phyloP scores from a whole-genome alignment of 371 early-diverging fungal species.

The Cokeromyces recurvatus region DNA sequence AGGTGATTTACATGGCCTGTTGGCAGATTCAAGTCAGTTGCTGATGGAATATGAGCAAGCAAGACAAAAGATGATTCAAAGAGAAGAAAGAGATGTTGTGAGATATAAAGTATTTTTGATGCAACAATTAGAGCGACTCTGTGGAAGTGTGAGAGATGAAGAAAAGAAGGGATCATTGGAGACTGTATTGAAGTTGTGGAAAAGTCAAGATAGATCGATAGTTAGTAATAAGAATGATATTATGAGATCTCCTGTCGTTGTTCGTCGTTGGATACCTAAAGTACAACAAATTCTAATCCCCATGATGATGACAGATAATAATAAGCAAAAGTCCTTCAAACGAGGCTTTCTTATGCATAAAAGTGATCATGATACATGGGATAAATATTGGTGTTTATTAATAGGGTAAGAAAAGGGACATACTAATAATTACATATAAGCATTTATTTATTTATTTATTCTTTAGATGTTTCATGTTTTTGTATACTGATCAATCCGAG shows the following conservation, averaged over 20 bases:
- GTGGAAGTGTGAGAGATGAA: not conserved
- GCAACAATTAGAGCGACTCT: slow-evolving; percentile 16
- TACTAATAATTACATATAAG: not conserved
- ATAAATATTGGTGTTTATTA: slow-evolving; percentile 20
- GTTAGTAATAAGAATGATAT: not conserved
- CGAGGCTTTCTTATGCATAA: slow-evolving; percentile 15
- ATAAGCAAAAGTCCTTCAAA: not conserved
- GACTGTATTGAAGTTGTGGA: slow-evolving; percentile 35
- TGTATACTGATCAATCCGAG: slow-evolving; percentile 24
- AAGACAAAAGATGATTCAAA: slow-evolving; percentile 1
- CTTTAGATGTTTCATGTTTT: slow-evolving; percentile 18
- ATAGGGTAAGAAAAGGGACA: slow-evolving; percentile 12
- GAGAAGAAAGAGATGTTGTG: slow-evolving; percentile 5
- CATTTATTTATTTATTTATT: not conserved
- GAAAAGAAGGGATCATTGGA: not conserved
- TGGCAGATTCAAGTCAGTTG: not conserved
- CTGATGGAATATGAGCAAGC: not conserved
- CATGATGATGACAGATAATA: not conserved
- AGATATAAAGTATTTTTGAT: slow-evolving; percentile 8
- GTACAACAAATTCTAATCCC: slow-evolving; percentile 13
- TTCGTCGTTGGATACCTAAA: slow-evolving; percentile 14
- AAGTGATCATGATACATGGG: slow-evolving; percentile 12
- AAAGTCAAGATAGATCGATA: slow-evolving; percentile 3
- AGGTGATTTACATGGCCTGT: slow-evolving; percentile 36
- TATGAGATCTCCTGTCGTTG: not conserved